Base-by-base conservation (phyloP, 768 basidiomycete genomes). In the Russula dissimulans region DNA sequence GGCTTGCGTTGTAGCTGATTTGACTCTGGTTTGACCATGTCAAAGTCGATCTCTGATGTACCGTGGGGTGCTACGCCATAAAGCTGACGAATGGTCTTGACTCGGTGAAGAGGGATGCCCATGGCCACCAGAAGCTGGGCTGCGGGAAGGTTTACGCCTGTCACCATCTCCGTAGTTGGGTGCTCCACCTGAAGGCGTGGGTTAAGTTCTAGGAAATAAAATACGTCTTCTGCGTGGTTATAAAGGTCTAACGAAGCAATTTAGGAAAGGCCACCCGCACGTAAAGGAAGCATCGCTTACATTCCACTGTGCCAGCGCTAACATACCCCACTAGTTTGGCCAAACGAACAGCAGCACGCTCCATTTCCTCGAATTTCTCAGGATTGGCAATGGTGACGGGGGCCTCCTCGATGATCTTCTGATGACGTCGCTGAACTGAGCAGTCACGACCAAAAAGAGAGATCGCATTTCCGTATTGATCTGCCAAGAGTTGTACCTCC, bases 81-180 rank as follows among this genome's bases (percentile, higher is more conserved):
- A 36, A 99, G 80, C 62, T 89, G 87, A 57, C 97, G 88, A 69
- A 99, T 99, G 70, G 97, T 91, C 22, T 92, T 85, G 66, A 98
- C 97, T 58, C 92, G 86, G 73, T 97, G 91, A 53, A 99, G 79
- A 46, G 97, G 94, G 58, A 98, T 80, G 76, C 97, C 97, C 97
- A 99, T 99, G 31, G 97, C 92, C 65, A 99, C 79, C 72, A 97
- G 95, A 49, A 98, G 83, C 71, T 99, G 97, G 11, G 97, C 91
- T 57, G 95, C 94, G 29, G 97, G 97, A 54, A 99, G 82, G 73
- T 97, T 97, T 75, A 97, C 95, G 10, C 97, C 97, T 4, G 89
- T 86, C n/a, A 98, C 97, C 92, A 98, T 99, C 74, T 99, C 97
- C 22, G 97, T 99, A 11, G 97, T 99, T 10, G 97, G 97, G 73